Percentiles rank a stretch among this genome's conserved stretches.
Conservation (phyloP, 441 rosid species). For the Rhodomyrtus psidioides region DNA sequence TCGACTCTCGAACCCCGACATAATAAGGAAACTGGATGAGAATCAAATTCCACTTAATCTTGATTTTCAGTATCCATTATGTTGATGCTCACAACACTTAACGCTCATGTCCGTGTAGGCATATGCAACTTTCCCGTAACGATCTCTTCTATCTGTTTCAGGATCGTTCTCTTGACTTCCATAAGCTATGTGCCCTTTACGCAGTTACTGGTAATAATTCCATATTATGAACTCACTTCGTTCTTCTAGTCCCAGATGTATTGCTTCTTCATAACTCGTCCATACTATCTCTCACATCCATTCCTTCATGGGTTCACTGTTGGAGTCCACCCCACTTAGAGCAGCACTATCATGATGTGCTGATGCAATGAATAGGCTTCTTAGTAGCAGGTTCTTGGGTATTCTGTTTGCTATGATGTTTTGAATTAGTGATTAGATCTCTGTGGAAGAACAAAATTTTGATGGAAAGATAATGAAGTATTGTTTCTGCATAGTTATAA, state of each 20-base stretch:
- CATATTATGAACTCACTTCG: not conserved
- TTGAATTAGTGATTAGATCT: not conserved
- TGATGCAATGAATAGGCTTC: not conserved
- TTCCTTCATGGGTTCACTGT: not conserved
- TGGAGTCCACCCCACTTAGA: not conserved
- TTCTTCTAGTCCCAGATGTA: not conserved
- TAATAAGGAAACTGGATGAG: not conserved
- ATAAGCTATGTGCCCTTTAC: constrained; percentile 76
- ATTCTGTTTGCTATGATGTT: not conserved
- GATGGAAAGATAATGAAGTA: not conserved
- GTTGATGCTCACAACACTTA: not conserved
- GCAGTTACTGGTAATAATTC: constrained; percentile 82
- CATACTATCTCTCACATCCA: not conserved
- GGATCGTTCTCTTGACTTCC: constrained; percentile 98
- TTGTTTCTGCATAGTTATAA: not conserved
- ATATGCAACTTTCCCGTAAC: not conserved
- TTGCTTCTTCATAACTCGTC: not conserved
- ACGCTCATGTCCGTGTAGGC: not conserved
- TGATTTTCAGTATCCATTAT: not conserved
- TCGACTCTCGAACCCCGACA: not conserved
- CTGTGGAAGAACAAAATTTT: not conserved
- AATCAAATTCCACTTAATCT: not conserved
- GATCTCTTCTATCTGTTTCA: constrained; percentile 20
- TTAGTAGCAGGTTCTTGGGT: not conserved
- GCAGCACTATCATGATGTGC: not conserved